Evolutionary conservation across 352 stramenopile genomes (phyloP).

Genomic region (Globisporangium uncinulatum): DNA sequence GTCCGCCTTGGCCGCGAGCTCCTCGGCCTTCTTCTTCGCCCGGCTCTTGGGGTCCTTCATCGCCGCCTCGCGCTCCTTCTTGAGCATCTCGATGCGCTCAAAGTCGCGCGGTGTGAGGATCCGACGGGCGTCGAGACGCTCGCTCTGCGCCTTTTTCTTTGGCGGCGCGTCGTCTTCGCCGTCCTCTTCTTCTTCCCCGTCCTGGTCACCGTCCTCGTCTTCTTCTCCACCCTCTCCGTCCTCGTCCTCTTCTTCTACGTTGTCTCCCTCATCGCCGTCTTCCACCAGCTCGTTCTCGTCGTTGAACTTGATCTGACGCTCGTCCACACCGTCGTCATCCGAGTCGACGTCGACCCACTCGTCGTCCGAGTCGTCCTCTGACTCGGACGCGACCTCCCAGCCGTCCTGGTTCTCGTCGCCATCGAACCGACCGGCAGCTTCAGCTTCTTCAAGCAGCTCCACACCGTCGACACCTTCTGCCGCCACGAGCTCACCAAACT

Average conservation of each 20-base stretch:
- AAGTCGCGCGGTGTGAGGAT: conserved; percentile 89
- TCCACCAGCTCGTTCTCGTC: conserved; percentile 20
- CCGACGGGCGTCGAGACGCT: conserved; percentile 81
- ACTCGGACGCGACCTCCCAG: conserved; percentile 73
- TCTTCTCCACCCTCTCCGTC: conserved; percentile 40
- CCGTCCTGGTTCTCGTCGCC: conserved; percentile 78
- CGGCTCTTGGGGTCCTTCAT: conserved; percentile 79
- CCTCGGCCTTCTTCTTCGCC: conserved; percentile 78
- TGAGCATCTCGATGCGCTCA: conserved; percentile 86
- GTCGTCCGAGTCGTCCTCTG: conserved; percentile 52
- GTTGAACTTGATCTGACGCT: conserved; percentile 14
- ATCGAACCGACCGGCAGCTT: conserved; percentile 69
- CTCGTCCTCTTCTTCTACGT: conserved; percentile 25
- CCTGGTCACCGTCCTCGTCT: conserved; percentile 39
- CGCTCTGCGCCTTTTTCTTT: conserved; percentile 43
- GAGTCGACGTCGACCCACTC: conserved; percentile 73
- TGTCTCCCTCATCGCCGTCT: conserved; percentile 41
- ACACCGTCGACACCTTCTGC: conserved; percentile 93
- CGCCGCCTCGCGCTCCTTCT: conserved; percentile 81
- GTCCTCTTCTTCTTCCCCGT: conserved; percentile 37
- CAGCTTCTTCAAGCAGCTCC: conserved; percentile 89
- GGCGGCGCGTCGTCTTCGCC: conserved; percentile 32
- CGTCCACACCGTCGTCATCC: conserved; percentile 29
- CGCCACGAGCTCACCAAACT: conserved; percentile 89
- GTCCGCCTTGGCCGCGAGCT: conserved; percentile 39